Percentiles rank a stretch among this genome's conserved stretches.
Evolutionary conservation across 2,329 filamentous ascomycete genomes (phyloP).

Genomic region (Dactylellina haptotyla): DNA sequence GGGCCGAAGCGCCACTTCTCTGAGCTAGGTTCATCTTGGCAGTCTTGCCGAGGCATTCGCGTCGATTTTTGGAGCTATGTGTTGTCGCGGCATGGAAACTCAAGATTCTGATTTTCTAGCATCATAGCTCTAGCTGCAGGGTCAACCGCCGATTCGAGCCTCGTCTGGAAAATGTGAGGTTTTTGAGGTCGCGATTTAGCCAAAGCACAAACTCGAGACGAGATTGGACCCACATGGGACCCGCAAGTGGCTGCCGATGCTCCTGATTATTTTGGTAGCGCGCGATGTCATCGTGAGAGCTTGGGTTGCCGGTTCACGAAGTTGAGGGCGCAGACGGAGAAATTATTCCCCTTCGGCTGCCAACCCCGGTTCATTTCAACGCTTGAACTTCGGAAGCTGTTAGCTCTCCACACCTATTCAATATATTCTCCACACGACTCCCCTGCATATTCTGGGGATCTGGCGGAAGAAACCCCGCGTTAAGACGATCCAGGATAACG

Average conservation of each 20-base stretch:
- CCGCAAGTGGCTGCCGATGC: not conserved
- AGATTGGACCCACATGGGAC: not conserved
- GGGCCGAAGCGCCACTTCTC: too few relatives aligned
- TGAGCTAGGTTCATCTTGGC: too few relatives aligned
- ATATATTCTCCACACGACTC: constrained; percentile 4
- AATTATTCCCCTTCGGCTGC: constrained; percentile 45
- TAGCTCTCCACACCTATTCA: not conserved
- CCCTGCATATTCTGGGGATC: constrained; percentile 31
- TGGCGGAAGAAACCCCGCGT: not conserved
- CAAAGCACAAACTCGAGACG: constrained; percentile 4
- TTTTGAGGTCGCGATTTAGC: not conserved
- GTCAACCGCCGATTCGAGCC: not conserved
- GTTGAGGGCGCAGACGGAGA: constrained; percentile 13
- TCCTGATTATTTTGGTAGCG: not conserved
- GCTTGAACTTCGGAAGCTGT: constrained; percentile 1
- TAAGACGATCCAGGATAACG: constrained; percentile 8
- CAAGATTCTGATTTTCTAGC: too few relatives aligned
- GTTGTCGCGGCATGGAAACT: too few relatives aligned
- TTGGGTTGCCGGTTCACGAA: not conserved
- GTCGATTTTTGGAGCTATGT: too few relatives aligned
- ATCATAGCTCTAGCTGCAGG: too few relatives aligned
- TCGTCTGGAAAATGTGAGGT: not conserved
- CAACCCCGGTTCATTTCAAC: constrained; percentile 9
- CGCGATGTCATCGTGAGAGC: not conserved
- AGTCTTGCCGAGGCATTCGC: too few relatives aligned